phyloP scores from a whole-genome alignment of 345 rosid genomes.

The Populus simonii region DNA sequence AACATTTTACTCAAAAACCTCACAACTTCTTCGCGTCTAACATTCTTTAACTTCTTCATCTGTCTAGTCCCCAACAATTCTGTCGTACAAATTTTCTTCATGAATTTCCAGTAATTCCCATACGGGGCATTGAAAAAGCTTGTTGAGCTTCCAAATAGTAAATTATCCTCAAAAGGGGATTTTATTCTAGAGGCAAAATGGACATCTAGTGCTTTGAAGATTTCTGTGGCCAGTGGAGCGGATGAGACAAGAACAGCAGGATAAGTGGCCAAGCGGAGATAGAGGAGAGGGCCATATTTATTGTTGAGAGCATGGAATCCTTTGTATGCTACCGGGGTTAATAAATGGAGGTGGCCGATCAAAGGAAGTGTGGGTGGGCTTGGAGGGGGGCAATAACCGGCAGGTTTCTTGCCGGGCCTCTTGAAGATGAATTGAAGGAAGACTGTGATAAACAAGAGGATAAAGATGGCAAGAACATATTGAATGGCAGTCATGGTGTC shows the following conservation, averaged over 20 bases:
- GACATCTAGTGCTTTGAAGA: slow-evolving; percentile 17
- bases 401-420: not conserved
- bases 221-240: not conserved
- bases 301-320: slow-evolving; percentile 17
- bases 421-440: not conserved
- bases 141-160: slow-evolving; percentile 24
- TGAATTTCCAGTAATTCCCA: slow-evolving; percentile 49
- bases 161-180: slow-evolving; percentile 21
- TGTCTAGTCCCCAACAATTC: slow-evolving; percentile 15
- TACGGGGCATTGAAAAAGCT: slow-evolving; percentile 33
- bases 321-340: slow-evolving; percentile 24
- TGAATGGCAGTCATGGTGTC: not conserved
- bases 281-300: not conserved
- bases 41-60: slow-evolving; percentile 3
- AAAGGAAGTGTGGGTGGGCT: slow-evolving; percentile 40
- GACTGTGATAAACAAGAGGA: not conserved
- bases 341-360: slow-evolving; percentile 44
- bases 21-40: slow-evolving; percentile 16
- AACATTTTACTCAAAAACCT: slow-evolving; percentile 3
- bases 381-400: slow-evolving; percentile 30
- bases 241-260: not conserved
- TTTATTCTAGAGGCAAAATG: slow-evolving; percentile 18
- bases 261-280: not conserved
- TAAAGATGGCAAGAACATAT: not conserved
- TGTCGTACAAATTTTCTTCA: slow-evolving; percentile 35